phyloP scores from a whole-genome alignment of 176 grass and related monocot genomes.

The Oryza australiensis region DNA sequence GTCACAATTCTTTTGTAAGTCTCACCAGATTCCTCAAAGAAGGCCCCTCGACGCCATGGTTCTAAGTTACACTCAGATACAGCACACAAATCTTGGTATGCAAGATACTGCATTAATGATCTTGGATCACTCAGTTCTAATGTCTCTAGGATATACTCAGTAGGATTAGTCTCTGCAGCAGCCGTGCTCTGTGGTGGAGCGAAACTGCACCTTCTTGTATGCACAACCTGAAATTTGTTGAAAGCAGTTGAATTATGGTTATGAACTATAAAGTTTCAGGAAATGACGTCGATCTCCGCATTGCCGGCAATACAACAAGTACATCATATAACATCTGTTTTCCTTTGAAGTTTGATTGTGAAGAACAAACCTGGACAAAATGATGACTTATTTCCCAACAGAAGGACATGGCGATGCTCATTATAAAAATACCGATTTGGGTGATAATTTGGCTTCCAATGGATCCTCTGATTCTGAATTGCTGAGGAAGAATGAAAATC shows the following conservation, averaged over 20 bases:
- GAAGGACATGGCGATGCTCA: constrained; percentile 50
- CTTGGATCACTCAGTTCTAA: constrained; percentile 73
- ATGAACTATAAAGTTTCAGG: neutral
- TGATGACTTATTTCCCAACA: constrained; percentile 95
- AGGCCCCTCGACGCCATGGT: constrained; percentile 74
- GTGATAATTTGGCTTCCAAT: constrained; percentile 52
- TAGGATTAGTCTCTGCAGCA: constrained; percentile 79
- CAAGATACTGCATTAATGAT: constrained; percentile 83
- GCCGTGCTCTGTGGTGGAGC: constrained; percentile 83
- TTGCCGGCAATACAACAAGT: constrained; percentile 14
- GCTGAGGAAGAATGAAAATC: constrained; percentile 51
- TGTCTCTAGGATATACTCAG: constrained; percentile 75
- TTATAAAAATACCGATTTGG: constrained; percentile 61
- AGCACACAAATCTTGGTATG: constrained; percentile 84
- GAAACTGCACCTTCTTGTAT: constrained; percentile 87
- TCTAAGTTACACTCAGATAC: constrained; percentile 85
- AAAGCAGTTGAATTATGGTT: constrained; percentile 17
- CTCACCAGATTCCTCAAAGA: constrained; percentile 93
- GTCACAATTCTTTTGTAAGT: constrained; percentile 78
- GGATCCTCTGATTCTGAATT: constrained; percentile 58
- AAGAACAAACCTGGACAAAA: constrained; percentile 73
- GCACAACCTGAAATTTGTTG: constrained; percentile 66
- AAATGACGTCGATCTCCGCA: constrained; percentile 15
- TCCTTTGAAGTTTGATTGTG: neutral
- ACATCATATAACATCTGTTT: neutral